phyloP scores from a whole-genome alignment of 768 basidiomycete genomes.

The Hortiboletus flavorubellus region DNA sequence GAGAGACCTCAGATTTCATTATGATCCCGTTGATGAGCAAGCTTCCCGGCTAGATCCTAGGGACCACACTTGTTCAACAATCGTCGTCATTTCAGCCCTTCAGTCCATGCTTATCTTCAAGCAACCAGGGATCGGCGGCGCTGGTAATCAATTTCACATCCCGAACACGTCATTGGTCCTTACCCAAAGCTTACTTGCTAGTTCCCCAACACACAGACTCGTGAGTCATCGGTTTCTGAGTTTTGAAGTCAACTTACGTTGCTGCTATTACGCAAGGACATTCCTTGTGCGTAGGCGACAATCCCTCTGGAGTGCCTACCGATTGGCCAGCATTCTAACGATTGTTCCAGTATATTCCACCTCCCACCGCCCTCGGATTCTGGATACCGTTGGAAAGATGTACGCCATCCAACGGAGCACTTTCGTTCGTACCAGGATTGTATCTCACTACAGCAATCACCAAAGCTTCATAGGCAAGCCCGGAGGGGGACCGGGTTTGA shows the following conservation, averaged over 20 bases:
- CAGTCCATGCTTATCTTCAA: constrained; percentile 98
- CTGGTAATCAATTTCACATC: constrained; percentile 50
- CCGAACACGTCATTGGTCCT: not conserved
- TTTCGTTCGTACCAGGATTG: constrained; percentile 88
- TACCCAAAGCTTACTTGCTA: constrained; percentile 24
- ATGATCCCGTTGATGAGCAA: constrained; percentile 72
- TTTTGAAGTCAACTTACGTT: not conserved
- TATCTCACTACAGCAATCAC: constrained; percentile 72
- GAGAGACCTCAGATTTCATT: constrained; percentile 76
- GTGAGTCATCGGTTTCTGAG: constrained; percentile 41
- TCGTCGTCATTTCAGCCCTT: constrained; percentile 46
- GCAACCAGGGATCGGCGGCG: constrained; percentile 88
- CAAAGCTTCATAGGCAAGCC: constrained; percentile 81
- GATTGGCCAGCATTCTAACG: constrained; percentile 1
- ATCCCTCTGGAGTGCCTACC: not conserved
- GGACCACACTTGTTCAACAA: not conserved
- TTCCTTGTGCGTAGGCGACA: constrained; percentile 54
- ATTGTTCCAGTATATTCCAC: constrained; percentile 74
- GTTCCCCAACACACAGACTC: constrained; percentile 95
- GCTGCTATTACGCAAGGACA: constrained; percentile 44
- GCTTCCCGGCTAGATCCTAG: not conserved
- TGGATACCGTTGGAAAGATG: constrained; percentile 96
- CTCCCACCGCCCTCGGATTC: constrained; percentile 89
- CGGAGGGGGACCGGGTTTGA: constrained; percentile 81
- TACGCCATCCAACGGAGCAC: constrained; percentile 76